Evolutionary conservation across 2,329 filamentous ascomycete species (phyloP).

Genomic region (Gaeumannomyces sp.): DNA sequence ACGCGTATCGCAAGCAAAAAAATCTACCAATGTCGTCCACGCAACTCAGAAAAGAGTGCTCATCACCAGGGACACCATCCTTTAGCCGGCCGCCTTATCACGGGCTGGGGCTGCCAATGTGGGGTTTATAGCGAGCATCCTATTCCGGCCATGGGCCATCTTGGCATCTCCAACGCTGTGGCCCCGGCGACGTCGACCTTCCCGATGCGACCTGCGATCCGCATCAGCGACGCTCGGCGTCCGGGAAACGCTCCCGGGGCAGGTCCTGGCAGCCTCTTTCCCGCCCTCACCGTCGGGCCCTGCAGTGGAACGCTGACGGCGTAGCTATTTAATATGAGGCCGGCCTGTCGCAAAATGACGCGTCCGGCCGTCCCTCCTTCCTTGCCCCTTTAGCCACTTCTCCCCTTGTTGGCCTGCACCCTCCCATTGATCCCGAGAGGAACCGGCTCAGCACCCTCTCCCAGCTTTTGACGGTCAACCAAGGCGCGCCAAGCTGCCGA

Average conservation of each 20-base stretch:
- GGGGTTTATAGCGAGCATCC: not conserved
- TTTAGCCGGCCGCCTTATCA: not conserved
- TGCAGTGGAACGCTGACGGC: slow-evolving; percentile 3
- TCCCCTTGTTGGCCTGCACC: not conserved
- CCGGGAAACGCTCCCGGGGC: not conserved
- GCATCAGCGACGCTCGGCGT: not conserved
- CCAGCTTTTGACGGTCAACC: not conserved
- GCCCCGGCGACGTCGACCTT: not conserved
- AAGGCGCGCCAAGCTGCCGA: not conserved
- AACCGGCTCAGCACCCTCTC: not conserved
- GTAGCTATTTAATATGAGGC: not conserved
- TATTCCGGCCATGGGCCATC: not conserved
- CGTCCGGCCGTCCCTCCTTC: not conserved
- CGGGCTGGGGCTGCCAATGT: not conserved
- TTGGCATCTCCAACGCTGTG: not conserved
- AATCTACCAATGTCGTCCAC: too few species aligned
- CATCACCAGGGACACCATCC: not conserved
- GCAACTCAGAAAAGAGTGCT: too few species aligned
- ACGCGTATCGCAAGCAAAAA: too few species aligned
- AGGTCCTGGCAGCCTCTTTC: not conserved
- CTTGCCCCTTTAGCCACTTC: not conserved
- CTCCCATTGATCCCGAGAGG: not conserved
- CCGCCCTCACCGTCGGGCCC: not conserved
- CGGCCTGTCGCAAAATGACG: not conserved
- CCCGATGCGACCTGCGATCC: not conserved